Percentiles rank a stretch among this genome's conserved stretches.
phyloP scores from a whole-genome alignment of 2,329 filamentous ascomycete species.

The Corinectria fuckeliana region DNA sequence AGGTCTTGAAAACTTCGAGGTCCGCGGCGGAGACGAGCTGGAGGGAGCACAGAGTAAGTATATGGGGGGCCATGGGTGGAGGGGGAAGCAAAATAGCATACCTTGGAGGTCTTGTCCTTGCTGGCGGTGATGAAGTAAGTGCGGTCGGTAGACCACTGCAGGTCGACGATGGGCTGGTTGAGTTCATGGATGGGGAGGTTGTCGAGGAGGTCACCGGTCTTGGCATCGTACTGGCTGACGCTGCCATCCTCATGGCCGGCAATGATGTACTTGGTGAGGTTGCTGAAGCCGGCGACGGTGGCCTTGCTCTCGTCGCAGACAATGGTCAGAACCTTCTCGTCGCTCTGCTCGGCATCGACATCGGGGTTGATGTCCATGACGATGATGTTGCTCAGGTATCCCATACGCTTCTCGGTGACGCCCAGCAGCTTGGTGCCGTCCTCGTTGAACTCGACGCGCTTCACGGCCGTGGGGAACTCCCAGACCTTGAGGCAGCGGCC shows the following conservation, averaged over 20 bases:
- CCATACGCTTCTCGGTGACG: constrained; percentile 98
- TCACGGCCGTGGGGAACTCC: constrained; percentile 97
- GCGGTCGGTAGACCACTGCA: constrained; percentile 92
- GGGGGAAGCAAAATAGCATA: constrained; percentile 48
- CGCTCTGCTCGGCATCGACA: constrained; percentile 80
- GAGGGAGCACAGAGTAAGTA: constrained; percentile 17
- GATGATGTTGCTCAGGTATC: constrained; percentile 91
- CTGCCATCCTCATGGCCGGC: constrained; percentile 96
- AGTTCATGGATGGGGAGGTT: constrained; percentile 87
- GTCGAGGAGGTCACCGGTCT: constrained; percentile 84
- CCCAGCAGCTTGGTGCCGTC: constrained; percentile 90
- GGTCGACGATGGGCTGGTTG: constrained; percentile 82
- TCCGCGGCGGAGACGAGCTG: constrained; percentile 84
- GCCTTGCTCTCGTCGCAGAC: constrained; percentile 96
- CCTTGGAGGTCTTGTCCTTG: constrained; percentile 97
- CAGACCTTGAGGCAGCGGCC: constrained; percentile 95
- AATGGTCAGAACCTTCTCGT: constrained; percentile 85
- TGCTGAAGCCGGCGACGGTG: constrained; percentile 96
- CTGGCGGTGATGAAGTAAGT: constrained; percentile 98
- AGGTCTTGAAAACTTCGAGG: constrained; percentile 92
- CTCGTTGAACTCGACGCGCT: constrained; percentile 96
- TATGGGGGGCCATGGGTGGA: background rate
- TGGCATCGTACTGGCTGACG: constrained; percentile 88
- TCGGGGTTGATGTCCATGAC: constrained; percentile 90
- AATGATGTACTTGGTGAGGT: constrained; percentile 93